Conservation (phyloP, 2,329 filamentous ascomycete species). For the Colletotrichum sp. region DNA sequence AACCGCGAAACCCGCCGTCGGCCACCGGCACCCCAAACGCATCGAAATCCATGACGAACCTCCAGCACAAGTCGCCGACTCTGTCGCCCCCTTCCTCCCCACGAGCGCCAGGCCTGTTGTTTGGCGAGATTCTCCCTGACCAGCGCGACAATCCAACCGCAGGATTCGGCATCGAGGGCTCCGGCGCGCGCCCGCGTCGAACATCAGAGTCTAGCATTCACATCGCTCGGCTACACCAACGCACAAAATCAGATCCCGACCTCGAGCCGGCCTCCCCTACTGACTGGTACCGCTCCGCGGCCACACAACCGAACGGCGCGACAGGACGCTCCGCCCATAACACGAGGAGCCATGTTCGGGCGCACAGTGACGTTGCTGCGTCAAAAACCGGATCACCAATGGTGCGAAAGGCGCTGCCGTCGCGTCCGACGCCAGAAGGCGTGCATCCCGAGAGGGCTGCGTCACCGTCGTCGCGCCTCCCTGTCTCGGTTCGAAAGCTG, state of each 20-base stretch:
- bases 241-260: constrained; percentile 61
- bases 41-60: constrained; percentile 38
- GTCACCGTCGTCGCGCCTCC: constrained; percentile 45
- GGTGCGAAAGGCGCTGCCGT: constrained; percentile 34
- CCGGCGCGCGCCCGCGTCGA: constrained; percentile 56
- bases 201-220: constrained; percentile 75
- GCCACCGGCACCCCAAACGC: constrained; percentile 36
- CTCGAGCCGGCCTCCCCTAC: constrained; percentile 68
- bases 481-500: constrained; percentile 50
- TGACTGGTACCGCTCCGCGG: constrained; percentile 63
- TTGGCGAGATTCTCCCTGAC: constrained; percentile 75
- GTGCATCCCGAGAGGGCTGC: constrained; percentile 27
- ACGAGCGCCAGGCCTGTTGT: constrained; percentile 62
- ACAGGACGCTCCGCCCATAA: constrained; percentile 1
- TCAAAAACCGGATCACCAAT: constrained; percentile 35
- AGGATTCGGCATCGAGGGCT: constrained; percentile 64
- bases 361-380: constrained; percentile 64
- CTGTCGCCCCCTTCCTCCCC: constrained; percentile 31
- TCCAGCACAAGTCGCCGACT: constrained; percentile 28
- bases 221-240: constrained; percentile 53
- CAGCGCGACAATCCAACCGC: constrained; percentile 55
- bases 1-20: constrained; percentile 43
- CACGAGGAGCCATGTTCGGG: constrained; percentile 48
- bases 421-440: constrained; percentile 24
- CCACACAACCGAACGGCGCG: constrained; percentile 26